Percentiles rank a stretch among this genome's conserved stretches.
phyloP scores from a whole-genome alignment of 2,329 filamentous ascomycete genomes.

The Penicillium griseofulvum region DNA sequence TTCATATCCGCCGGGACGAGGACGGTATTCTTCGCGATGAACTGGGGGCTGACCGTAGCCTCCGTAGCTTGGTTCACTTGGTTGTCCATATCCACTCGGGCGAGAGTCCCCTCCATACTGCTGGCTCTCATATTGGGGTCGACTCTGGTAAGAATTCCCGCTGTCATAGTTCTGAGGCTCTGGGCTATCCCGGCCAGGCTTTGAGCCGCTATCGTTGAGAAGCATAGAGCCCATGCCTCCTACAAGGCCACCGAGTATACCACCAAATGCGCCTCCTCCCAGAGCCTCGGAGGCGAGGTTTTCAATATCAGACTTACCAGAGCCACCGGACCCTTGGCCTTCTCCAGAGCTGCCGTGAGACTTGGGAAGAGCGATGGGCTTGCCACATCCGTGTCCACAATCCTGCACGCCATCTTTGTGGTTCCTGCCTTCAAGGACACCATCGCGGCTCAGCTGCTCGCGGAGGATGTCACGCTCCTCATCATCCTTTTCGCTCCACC shows the following conservation, averaged over 20 bases:
- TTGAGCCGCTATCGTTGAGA: slow-evolving; percentile 52
- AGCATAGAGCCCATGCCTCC: slow-evolving; percentile 58
- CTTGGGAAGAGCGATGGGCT: slow-evolving; percentile 73
- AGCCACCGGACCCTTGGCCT: slow-evolving; percentile 17
- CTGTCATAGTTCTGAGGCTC: slow-evolving; percentile 7
- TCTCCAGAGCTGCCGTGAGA: slow-evolving; percentile 25
- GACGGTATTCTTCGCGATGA: slow-evolving; percentile 11
- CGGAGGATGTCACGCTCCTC: slow-evolving; percentile 66
- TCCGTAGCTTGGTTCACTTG: slow-evolving; percentile 18
- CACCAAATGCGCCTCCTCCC: slow-evolving; percentile 65
- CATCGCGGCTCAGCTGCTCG: slow-evolving; percentile 70
- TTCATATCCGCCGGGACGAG: slow-evolving; percentile 11
- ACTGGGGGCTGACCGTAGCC: slow-evolving; percentile 14
- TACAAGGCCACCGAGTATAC: slow-evolving; percentile 68
- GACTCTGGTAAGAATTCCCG: slow-evolving; percentile 7
- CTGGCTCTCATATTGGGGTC: slow-evolving; percentile 9
- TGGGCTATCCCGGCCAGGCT: slow-evolving; percentile 10
- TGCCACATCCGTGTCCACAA: slow-evolving; percentile 80
- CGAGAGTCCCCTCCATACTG: slow-evolving; percentile 11
- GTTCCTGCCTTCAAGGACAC: slow-evolving; percentile 74
- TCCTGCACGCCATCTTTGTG: slow-evolving; percentile 84
- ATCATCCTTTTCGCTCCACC: slow-evolving; percentile 71
- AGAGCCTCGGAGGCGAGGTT: slow-evolving; percentile 59
- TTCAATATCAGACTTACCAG: slow-evolving; percentile 41
- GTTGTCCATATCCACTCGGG: slow-evolving; percentile 14